These are phyloP conservation scores for Erucastrum elatum DNA, from an alignment of 345 rosid species.

Conservation along the genomic window DNA sequence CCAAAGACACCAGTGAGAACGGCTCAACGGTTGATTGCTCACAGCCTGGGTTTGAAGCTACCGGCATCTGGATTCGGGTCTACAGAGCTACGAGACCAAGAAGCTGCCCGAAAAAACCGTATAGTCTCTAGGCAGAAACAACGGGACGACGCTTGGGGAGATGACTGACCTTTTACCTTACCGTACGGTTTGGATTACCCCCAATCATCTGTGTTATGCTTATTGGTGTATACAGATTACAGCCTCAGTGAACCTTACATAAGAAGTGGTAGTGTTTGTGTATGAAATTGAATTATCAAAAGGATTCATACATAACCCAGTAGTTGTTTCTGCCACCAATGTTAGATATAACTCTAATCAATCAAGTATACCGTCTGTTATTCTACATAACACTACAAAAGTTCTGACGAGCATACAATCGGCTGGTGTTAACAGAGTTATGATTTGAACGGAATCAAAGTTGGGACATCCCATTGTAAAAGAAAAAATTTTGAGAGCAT, in stretches of 20 bases:
- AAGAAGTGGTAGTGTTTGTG: neutral
- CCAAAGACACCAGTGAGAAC: conserved; percentile 89
- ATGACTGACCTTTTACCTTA: conserved; percentile 38
- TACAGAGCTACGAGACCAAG: conserved; percentile 67
- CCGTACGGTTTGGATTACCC: conserved; percentile 2
- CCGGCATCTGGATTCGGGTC: conserved; percentile 63
- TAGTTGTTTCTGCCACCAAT: too few species aligned
- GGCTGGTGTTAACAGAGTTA: neutral
- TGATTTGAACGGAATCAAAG: conserved; percentile 18
- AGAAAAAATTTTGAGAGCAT: neutral
- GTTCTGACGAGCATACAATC: neutral
- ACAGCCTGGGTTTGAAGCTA: conserved; percentile 83
- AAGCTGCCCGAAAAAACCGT: conserved; percentile 79
- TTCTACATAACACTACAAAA: neutral
- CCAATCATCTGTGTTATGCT: neutral
- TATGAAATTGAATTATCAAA: neutral
- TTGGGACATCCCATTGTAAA: neutral
- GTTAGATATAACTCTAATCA: too few species aligned
- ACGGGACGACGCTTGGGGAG: conserved; percentile 92
- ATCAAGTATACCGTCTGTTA: too few species aligned
- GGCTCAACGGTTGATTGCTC: conserved; percentile 88
- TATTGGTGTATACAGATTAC: conserved; percentile 11
- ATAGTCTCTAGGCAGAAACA: conserved; percentile 73
- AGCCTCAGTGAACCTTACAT: neutral
- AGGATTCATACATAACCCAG: too few species aligned